These are phyloP conservation scores for Cantharellus anzutake DNA, from an alignment of 768 basidiomycete genomes.

Conservation along the genomic window DNA sequence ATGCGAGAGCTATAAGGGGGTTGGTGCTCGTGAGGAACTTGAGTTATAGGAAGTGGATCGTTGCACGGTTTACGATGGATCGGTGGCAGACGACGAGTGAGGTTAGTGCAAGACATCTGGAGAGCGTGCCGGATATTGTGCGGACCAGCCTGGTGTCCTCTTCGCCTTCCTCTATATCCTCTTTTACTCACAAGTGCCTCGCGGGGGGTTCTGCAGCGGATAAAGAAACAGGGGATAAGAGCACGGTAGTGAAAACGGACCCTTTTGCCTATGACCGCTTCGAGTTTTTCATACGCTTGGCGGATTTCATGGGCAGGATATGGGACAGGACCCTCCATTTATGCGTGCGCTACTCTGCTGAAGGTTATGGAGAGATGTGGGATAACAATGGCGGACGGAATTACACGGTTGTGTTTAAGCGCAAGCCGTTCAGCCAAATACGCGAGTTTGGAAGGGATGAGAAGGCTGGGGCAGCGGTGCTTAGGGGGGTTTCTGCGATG, in stretches of 20 bases:
- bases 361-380: conserved; percentile 68
- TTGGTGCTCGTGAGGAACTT: conserved; percentile 65
- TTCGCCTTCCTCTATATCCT: conserved; percentile 14
- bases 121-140: conserved; percentile 15
- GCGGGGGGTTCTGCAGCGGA: background rate
- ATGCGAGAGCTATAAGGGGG: conserved; percentile 40
- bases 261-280: conserved; percentile 42
- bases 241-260: no score
- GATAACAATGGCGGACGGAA: conserved; percentile 74
- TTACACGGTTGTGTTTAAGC: conserved; percentile 50
- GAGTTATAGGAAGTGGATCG: conserved; percentile 73
- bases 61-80: conserved; percentile 83
- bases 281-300: conserved; percentile 50
- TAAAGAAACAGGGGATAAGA: conserved; percentile 9
- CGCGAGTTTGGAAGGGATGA: background rate
- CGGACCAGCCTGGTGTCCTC: no score
- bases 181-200: conserved; percentile 8
- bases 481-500: background rate
- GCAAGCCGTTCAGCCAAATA: background rate
- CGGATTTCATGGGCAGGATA: conserved; percentile 54
- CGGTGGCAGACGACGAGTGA: conserved; percentile 93
- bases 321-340: conserved; percentile 71
- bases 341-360: conserved; percentile 47
- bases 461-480: conserved; percentile 10
- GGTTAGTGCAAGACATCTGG: conserved; percentile 56